These are phyloP conservation scores for Lecanicillium sp. DNA, from an alignment of 2,329 filamentous ascomycete genomes.

Conservation along the genomic window DNA sequence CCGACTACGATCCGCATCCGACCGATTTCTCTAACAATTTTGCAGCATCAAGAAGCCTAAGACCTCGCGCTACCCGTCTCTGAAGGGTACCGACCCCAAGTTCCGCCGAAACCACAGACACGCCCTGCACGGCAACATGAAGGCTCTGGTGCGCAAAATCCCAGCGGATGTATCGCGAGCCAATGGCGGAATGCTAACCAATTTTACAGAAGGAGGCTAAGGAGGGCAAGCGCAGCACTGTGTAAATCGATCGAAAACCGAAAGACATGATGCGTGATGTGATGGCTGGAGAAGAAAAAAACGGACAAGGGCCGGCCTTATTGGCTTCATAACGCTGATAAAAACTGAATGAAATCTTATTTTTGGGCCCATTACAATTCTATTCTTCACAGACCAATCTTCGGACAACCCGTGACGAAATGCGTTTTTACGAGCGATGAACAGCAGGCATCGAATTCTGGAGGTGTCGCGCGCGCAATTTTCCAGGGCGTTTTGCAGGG, in stretches of 20 bases:
- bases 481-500: no score
- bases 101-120: conserved; percentile 99
- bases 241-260: conserved; percentile 41
- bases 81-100: conserved; percentile 98
- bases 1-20: conserved; percentile 12
- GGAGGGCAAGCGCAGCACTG: conserved; percentile 88
- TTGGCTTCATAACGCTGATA: conserved; percentile 4
- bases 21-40: conserved; percentile 1
- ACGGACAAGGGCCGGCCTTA: conserved; percentile 3
- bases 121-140: conserved; percentile 97
- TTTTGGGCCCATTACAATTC: not conserved
- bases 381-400: no score
- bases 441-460: no score
- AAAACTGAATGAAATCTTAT: conserved; percentile 6
- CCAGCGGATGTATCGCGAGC: conserved; percentile 25
- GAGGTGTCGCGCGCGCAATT: no score
- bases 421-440: no score
- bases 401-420: no score
- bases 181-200: conserved; percentile 22
- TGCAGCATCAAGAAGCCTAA: conserved; percentile 99
- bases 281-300: conserved; percentile 8
- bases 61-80: conserved; percentile 96
- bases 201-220: conserved; percentile 81
- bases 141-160: conserved; percentile 72
- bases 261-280: conserved; percentile 7